Base-by-base conservation (phyloP, 2,329 filamentous ascomycete genomes). In the Hypoxylon sp. region DNA sequence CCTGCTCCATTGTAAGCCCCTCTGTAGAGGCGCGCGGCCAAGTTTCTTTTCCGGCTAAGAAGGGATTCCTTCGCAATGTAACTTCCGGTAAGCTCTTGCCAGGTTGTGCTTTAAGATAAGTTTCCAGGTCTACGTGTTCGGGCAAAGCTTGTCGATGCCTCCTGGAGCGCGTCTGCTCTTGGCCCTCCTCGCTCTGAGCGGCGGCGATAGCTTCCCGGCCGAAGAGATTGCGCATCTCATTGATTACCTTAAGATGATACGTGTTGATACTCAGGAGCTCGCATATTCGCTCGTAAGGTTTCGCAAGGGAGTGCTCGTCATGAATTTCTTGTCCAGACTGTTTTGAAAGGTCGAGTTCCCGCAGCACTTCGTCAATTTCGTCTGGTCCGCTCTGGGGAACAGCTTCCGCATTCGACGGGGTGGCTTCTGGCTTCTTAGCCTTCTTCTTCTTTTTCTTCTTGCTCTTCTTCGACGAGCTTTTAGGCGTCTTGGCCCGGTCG, bases 41-140 rank as follows among this genome's bases (percentile, higher is more conserved):
- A 55, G 92, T 89, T 71, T 96, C 93, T 75, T 94, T 94, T 52
- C 93, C 93, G 73, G 94, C 92, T 66, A 97, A 89, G 76, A 97
- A 95, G 11, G 93, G 86, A 76, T 97, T 98, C 37, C 91, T 88
- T 48, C 92, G 88, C 31, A 93, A 83, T 19, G 91, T 90, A 33
- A 94, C 84, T 58, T 93, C 90, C 0, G 90, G 88, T 57, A 96
- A 84, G 73, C 88, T 90, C 73, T 88, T 87, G 1, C 86, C 86
- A 24, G 88, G 86, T 14, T 86, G 87, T 4, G 86, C 83, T 61
- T 82, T 84, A 24, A 88, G 79, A 66, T 82, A 87, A 0, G 84
- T 86, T 75, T 89, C 86, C 51, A 89, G 80, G 65, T 91, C 90
- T 8, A 88, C 83, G 51, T 88, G 83, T 63, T 85, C 84, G 44